phyloP scores from a whole-genome alignment of 2,329 filamentous ascomycete genomes.

The Dactylellina haptotyla region DNA sequence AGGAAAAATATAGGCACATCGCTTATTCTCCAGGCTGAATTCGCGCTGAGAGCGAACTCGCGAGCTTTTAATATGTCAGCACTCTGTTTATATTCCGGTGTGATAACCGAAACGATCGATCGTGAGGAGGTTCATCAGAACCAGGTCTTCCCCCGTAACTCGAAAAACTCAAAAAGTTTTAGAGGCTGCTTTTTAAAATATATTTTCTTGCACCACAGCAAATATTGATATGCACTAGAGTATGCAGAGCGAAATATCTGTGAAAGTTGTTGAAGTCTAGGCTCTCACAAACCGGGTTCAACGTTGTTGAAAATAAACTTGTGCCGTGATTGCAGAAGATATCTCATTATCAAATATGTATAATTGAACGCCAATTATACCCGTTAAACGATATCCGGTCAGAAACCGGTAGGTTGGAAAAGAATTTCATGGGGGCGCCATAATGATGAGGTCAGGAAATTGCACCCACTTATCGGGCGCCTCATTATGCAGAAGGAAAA shows the following conservation, averaged over 20 bases:
- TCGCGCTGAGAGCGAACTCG: constrained; percentile 4
- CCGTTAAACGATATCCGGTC: constrained; percentile 14
- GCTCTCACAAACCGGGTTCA: constrained; percentile 11
- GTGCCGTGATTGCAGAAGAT: constrained; percentile 44
- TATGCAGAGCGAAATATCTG: no score
- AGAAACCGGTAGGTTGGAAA: constrained; percentile 13
- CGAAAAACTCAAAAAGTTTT: neutral
- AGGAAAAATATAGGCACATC: no score
- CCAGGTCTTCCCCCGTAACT: constrained; percentile 7
- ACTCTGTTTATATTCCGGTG: neutral
- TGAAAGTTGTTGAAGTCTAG: neutral
- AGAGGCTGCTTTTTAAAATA: neutral
- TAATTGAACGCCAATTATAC: constrained; percentile 41
- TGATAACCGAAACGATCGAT: constrained; percentile 36
- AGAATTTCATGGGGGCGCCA: constrained; percentile 14
- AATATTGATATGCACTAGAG: no score
- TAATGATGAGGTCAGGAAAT: constrained; percentile 20
- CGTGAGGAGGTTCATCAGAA: constrained; percentile 5
- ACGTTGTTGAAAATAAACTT: neutral
- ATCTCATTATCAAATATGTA: constrained; percentile 31
- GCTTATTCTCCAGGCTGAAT: neutral
- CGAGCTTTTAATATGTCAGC: constrained; percentile 2
- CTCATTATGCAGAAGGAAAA: neutral
- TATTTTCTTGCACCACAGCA: neutral
- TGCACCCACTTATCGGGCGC: constrained; percentile 14